Evolutionary conservation across 768 basidiomycete genomes (phyloP).

Genomic region (Lanmaoa pseudosensibilis): DNA sequence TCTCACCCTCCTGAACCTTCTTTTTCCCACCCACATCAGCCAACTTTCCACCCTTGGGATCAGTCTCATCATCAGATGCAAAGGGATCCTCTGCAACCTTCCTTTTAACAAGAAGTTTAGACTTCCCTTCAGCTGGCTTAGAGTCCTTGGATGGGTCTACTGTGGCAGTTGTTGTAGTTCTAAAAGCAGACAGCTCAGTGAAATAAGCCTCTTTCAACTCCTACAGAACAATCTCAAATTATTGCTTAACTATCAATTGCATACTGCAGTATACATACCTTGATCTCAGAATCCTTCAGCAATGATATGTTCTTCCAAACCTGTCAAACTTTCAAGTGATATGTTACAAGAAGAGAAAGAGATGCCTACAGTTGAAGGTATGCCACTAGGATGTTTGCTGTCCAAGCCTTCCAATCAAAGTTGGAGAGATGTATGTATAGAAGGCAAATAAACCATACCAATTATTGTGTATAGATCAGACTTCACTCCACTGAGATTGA

Average conservation of each 20-base stretch:
- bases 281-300: conserved; percentile 59
- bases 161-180: conserved; percentile 23
- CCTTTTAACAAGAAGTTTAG: conserved; percentile 49
- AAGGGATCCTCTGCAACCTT: conserved; percentile 49
- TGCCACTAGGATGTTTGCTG: conserved; percentile 74
- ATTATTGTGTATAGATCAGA: conserved; percentile 66
- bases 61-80: conserved; percentile 48
- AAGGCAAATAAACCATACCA: conserved; percentile 38
- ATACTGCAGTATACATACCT: conserved; percentile 39
- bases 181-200: conserved; percentile 41
- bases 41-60: conserved; percentile 19
- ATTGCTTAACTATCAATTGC: neutral
- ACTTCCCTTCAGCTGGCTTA: conserved; percentile 27
- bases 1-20: conserved; percentile 28
- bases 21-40: conserved; percentile 5
- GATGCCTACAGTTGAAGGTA: conserved; percentile 61
- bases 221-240: conserved; percentile 33
- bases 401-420: conserved; percentile 54
- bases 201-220: conserved; percentile 63
- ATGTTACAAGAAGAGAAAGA: neutral
- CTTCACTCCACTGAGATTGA: conserved; percentile 68
- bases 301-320: conserved; percentile 67
- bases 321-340: conserved; percentile 34
- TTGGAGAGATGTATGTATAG: neutral
- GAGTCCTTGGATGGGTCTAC: conserved; percentile 20